A percentile compares a stretch with the other conserved stretches of the same genome.
Conservation (phyloP, 1,284 basidiomycete genomes). For the Waitea zeae region DNA sequence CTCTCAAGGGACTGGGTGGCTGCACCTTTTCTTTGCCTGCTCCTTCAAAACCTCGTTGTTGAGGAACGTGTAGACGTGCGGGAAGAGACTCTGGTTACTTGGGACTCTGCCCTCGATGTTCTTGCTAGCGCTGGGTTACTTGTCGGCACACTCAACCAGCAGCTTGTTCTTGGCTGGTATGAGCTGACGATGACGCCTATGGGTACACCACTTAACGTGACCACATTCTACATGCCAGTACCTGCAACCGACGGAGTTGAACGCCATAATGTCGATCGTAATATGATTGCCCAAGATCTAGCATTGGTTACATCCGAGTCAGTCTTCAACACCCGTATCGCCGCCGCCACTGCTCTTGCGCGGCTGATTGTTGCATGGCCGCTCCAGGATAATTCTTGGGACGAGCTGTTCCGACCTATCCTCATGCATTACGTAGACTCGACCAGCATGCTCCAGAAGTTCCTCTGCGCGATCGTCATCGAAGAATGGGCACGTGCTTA, state of each 20-base stretch:
- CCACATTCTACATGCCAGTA: conserved; percentile 54
- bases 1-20: conserved; percentile 77
- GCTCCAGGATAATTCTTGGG: conserved; percentile 20
- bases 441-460: conserved; percentile 81
- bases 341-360: conserved; percentile 71
- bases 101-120: conserved; percentile 55
- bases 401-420: conserved; percentile 50
- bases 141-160: conserved; percentile 33
- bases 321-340: conserved; percentile 70
- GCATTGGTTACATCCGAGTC: conserved; percentile 69
- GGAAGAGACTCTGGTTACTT: conserved; percentile 59
- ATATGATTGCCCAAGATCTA: conserved; percentile 85
- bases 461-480: conserved; percentile 68
- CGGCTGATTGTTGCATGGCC: conserved; percentile 57
- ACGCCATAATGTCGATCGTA: conserved; percentile 91
- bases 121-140: conserved; percentile 31
- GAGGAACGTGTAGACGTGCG: conserved; percentile 86
- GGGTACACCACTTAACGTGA: conserved; percentile 62
- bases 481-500: conserved; percentile 95
- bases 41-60: conserved; percentile 91
- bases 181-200: conserved; percentile 83
- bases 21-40: conserved; percentile 60
- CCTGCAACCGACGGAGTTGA: conserved; percentile 31
- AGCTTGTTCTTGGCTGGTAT: conserved; percentile 66
- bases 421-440: conserved; percentile 73